Evolutionary conservation across 345 rosid species (phyloP).

Genomic region (Arabis hirsuta): DNA sequence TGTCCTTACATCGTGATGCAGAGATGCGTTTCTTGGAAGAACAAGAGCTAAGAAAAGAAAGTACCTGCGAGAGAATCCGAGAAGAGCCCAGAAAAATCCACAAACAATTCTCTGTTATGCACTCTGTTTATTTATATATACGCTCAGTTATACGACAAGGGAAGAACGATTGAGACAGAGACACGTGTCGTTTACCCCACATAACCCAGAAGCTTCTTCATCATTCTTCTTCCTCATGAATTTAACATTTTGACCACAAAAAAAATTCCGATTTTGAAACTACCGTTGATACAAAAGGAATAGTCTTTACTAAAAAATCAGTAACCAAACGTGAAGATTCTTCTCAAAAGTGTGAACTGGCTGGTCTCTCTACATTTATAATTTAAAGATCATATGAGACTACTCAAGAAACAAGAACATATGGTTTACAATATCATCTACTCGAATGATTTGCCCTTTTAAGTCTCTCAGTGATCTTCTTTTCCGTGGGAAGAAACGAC

Average conservation of each 20-base stretch:
- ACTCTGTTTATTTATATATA: slow-evolving; percentile 17
- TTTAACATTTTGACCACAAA: slow-evolving; percentile 3
- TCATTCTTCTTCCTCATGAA: slow-evolving; percentile 9
- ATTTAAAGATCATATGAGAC: slow-evolving; percentile 1
- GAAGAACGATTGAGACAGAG: background rate
- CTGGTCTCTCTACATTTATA: slow-evolving; percentile 32
- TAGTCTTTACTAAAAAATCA: slow-evolving; percentile 10
- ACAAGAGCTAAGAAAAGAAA: slow-evolving; percentile 6
- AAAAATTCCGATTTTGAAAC: no score
- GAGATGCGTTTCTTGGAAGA: background rate
- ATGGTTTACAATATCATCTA: background rate
- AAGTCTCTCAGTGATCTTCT: slow-evolving; percentile 12
- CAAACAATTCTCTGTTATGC: background rate
- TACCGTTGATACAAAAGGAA: no score
- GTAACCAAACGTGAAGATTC: slow-evolving; percentile 26
- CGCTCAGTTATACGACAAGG: background rate
- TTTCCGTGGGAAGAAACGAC: slow-evolving; percentile 3
- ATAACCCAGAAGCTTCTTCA: slow-evolving; percentile 39
- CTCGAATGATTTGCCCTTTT: background rate
- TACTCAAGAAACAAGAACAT: slow-evolving; percentile 16
- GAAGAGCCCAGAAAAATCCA: slow-evolving; percentile 33
- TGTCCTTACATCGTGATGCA: no score
- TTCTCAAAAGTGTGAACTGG: no score
- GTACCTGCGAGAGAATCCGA: slow-evolving; percentile 30
- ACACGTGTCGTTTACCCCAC: slow-evolving; percentile 35